Conservation (phyloP, 2,329 filamentous ascomycete genomes). For the Colletotrichum ledebouriae region DNA sequence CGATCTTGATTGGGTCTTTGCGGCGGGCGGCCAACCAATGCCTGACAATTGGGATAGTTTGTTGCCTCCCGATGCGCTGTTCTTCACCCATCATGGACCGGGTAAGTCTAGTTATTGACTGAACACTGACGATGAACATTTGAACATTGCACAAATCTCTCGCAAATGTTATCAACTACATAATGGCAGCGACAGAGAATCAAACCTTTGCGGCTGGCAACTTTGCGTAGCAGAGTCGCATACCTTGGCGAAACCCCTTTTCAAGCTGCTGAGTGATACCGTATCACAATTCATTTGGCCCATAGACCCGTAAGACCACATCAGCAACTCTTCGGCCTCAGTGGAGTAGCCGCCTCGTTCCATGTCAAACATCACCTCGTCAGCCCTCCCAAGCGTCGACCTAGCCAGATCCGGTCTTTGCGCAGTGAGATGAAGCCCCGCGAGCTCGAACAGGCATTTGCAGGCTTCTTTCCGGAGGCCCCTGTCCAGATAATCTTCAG, state of each 20-base stretch:
- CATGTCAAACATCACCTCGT: not conserved
- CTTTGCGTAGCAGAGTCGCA: too few relatives aligned
- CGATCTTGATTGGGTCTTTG: constrained; percentile 35
- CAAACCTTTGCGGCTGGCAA: too few relatives aligned
- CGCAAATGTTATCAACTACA: too few relatives aligned
- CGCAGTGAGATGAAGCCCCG: not conserved
- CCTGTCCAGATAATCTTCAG: not conserved
- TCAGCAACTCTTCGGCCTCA: constrained; percentile 4
- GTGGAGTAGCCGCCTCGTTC: not conserved
- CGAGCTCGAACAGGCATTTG: constrained; percentile 6
- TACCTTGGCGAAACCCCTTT: too few relatives aligned
- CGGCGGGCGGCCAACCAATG: constrained; percentile 21
- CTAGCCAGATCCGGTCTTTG: not conserved
- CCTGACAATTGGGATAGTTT: constrained; percentile 17
- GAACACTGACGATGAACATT: not conserved
- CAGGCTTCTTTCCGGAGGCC: not conserved
- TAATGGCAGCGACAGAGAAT: too few relatives aligned
- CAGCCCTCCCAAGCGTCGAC: not conserved
- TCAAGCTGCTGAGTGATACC: not conserved
- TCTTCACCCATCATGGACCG: not conserved
- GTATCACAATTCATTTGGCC: constrained; percentile 1
- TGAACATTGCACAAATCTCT: too few relatives aligned
- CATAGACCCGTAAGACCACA: constrained; percentile 9
- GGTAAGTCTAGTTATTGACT: not conserved
- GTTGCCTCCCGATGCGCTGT: constrained; percentile 14